A percentile compares a stretch with the other conserved stretches of the same genome.
Conservation (phyloP, 305 asterid genomes). For the Solanum hybrid region DNA sequence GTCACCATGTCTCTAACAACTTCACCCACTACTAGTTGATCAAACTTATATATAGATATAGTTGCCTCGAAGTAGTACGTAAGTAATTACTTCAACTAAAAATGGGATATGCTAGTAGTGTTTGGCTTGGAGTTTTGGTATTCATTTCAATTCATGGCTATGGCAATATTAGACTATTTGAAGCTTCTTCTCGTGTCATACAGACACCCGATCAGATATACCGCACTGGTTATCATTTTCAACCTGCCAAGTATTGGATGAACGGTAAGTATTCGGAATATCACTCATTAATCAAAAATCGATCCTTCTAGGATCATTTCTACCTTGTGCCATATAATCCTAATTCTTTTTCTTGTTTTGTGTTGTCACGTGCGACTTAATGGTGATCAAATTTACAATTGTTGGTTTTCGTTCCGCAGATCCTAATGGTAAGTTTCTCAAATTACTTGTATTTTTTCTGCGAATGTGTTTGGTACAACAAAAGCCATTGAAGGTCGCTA, state of each 20-base stretch:
- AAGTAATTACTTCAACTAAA: not conserved
- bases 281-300: not conserved
- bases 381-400: not conserved
- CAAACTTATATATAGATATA: not conserved
- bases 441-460: not conserved
- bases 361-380: not conserved
- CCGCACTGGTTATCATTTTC: slow-evolving; percentile 50
- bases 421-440: slow-evolving; percentile 40
- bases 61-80: not conserved
- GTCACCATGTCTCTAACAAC: not conserved
- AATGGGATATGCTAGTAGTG: not conserved
- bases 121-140: not conserved
- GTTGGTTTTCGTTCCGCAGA: slow-evolving; percentile 10
- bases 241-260: slow-evolving; percentile 58
- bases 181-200: not conserved
- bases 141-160: not conserved
- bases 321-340: not conserved
- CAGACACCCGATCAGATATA: slow-evolving; percentile 7
- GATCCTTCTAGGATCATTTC: not conserved
- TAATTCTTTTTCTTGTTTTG: not conserved
- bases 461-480: not conserved
- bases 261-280: slow-evolving; percentile 12
- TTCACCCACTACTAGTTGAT: not conserved
- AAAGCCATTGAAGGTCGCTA: not conserved
- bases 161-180: not conserved